Base-by-base conservation (phyloP, 805 yeast genomes). In the Teunomyces tritomae region DNA sequence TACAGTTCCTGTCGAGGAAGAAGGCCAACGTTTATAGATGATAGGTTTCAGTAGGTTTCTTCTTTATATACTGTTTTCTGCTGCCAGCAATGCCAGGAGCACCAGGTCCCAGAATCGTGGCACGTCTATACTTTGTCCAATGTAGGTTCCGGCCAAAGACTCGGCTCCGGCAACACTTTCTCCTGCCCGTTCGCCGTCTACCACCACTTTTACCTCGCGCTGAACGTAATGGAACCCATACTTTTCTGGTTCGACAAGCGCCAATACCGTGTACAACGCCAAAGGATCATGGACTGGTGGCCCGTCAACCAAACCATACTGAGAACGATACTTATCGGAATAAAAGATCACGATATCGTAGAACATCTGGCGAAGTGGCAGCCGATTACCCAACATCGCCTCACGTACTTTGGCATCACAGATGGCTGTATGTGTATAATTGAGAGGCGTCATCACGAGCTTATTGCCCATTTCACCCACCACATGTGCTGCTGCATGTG, bases 271-370 rank as follows among this genome's bases (percentile, higher is more conserved):
- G 45, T 78, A 79, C 8, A 86, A 69, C 0, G 95, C 87, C 44
- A 87, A 68, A 1, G 94, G 92, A 62, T 88, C 96, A 64, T 89
- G 96, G 1, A 87, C 74, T 1, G 90, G 89, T 4, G 94, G 90
- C 0, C 94, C 92, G 4, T 60, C 50, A 24, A 52, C 50, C 58
- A 52, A 51, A 8, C 57, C 58, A 28, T 49, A 47, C n/a, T 44
- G 46, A 1, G 40, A 36, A 24, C 32, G 13, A 40, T 61, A 64
- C 26, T 51, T 44, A 13, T 50, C 39, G 11, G 49, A 49, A 47
- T 54, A 67, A 46, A 59, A 63, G 46, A 48, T 53, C 29, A 65
- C 46, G 32, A 67, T 62, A 14, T 54, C 53, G 36, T 53, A 53
- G 47, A 58, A 67, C 57, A 9, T 47, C 43, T 35, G 20, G 44